Evolutionary conservation across 2,329 filamentous ascomycete species (phyloP).

Genomic region (Xylaria arbuscula): DNA sequence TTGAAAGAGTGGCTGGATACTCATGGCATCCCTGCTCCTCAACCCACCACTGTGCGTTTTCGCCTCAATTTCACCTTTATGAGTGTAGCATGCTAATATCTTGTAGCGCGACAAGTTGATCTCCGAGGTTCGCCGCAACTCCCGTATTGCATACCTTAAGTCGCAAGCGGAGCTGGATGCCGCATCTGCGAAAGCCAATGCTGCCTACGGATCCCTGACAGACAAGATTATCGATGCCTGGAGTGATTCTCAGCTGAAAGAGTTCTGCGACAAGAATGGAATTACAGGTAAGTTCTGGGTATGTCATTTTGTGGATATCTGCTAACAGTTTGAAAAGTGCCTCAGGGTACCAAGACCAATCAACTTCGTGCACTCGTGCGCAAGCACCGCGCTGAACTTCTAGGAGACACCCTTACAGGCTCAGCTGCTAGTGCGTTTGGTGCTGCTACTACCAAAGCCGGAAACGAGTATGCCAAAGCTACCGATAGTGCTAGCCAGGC

Average conservation of each 20-base stretch:
- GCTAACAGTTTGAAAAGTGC: slow-evolving; percentile 66
- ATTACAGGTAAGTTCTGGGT: slow-evolving; percentile 61
- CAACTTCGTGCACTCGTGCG: slow-evolving; percentile 90
- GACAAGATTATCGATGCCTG: slow-evolving; percentile 90
- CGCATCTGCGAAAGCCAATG: slow-evolving; percentile 72
- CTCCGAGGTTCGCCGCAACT: slow-evolving; percentile 89
- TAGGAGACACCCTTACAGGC: slow-evolving; percentile 71
- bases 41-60: slow-evolving; percentile 70
- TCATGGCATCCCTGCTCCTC: slow-evolving; percentile 85
- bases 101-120: slow-evolving; percentile 83
- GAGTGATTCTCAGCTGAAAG: slow-evolving; percentile 89
- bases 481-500: slow-evolving; percentile 74
- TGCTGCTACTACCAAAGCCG: slow-evolving; percentile 78
- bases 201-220: slow-evolving; percentile 78
- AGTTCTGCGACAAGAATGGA: slow-evolving; percentile 90
- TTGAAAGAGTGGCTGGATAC: slow-evolving; percentile 94
- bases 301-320: background rate
- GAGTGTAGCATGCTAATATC: slow-evolving; percentile 36
- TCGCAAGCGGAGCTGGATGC: slow-evolving; percentile 69
- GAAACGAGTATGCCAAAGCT: slow-evolving; percentile 80
- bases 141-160: slow-evolving; percentile 79
- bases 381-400: slow-evolving; percentile 80
- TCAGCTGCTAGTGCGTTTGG: slow-evolving; percentile 72
- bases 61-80: background rate
- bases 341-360: slow-evolving; percentile 90